Percentiles rank a stretch among this genome's conserved stretches.
phyloP scores from a whole-genome alignment of 2,329 filamentous ascomycete species.

The Colletotrichum lentis region DNA sequence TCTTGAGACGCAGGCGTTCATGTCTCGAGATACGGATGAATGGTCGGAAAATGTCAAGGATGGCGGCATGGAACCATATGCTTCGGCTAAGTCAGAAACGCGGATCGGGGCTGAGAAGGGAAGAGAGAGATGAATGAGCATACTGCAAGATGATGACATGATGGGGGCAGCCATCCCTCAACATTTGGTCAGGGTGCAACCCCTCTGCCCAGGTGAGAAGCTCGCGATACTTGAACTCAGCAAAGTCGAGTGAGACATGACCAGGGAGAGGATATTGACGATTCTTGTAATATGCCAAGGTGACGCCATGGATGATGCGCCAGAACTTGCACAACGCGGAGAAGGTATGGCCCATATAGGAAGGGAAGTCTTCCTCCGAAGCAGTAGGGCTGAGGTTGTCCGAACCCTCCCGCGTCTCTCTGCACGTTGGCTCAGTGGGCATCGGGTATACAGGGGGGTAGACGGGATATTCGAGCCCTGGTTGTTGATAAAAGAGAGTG shows the following conservation, averaged over 20 bases:
- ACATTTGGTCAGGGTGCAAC: slow-evolving; percentile 43
- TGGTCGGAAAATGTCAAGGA: slow-evolving; percentile 50
- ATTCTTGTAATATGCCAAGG: slow-evolving; percentile 42
- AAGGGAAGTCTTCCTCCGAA: background rate
- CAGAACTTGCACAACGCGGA: slow-evolving; percentile 49
- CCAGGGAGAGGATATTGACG: slow-evolving; percentile 27
- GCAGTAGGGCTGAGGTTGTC: background rate
- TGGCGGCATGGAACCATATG: slow-evolving; percentile 51
- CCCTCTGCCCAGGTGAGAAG: slow-evolving; percentile 50
- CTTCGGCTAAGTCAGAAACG: slow-evolving; percentile 39
- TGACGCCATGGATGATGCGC: slow-evolving; percentile 49
- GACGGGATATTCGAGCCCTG: slow-evolving; percentile 40
- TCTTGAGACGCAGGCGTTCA: slow-evolving; percentile 39
- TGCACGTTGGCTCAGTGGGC: slow-evolving; percentile 18
- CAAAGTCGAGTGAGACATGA: slow-evolving; percentile 41
- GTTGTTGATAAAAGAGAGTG: slow-evolving; percentile 47
- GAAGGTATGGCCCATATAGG: slow-evolving; percentile 44
- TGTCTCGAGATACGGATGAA: slow-evolving; percentile 37
- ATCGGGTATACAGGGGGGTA: slow-evolving; percentile 39
- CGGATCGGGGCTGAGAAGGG: background rate
- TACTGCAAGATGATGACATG: slow-evolving; percentile 51
- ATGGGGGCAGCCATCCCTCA: slow-evolving; percentile 43
- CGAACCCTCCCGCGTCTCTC: background rate
- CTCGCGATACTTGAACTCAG: slow-evolving; percentile 51
- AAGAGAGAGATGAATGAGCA: slow-evolving; percentile 21